phyloP scores from a whole-genome alignment of 2,329 filamentous ascomycete genomes.

The Macroventuria anomochaeta region DNA sequence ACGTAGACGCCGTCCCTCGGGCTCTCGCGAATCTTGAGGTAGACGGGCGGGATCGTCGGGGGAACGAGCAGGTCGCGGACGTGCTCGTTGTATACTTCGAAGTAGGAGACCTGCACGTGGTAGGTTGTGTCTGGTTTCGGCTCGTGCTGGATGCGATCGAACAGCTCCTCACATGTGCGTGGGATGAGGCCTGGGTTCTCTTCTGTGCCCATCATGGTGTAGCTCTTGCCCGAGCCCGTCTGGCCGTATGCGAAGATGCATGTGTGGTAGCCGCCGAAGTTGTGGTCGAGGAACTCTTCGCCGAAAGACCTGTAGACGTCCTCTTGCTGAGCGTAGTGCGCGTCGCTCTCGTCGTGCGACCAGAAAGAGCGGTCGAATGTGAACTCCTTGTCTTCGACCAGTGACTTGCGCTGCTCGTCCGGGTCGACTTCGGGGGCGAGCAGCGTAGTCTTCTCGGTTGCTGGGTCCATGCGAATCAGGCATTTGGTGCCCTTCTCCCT shows the following conservation, averaged over 20 bases:
- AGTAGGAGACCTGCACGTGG: constrained; percentile 96
- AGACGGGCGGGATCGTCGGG: constrained; percentile 79
- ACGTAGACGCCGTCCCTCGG: constrained; percentile 95
- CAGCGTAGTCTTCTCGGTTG: constrained; percentile 83
- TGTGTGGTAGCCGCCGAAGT: constrained; percentile 98
- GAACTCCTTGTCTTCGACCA: constrained; percentile 86
- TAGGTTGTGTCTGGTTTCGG: constrained; percentile 93
- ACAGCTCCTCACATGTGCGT: constrained; percentile 92
- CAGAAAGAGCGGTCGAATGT: constrained; percentile 99
- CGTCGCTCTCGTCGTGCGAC: constrained; percentile 81
- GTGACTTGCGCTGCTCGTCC: constrained; percentile 67
- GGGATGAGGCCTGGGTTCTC: constrained; percentile 92
- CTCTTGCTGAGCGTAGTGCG: constrained; percentile 89
- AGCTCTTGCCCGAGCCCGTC: constrained; percentile 96
- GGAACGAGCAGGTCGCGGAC: constrained; percentile 91
- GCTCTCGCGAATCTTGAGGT: constrained; percentile 96
- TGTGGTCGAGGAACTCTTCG: constrained; percentile 97
- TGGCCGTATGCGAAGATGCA: constrained; percentile 99
- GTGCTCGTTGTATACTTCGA: constrained; percentile 99
- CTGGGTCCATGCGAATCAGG: constrained; percentile 88
- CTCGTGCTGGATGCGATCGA: constrained; percentile 85
- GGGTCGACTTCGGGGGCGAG: constrained; percentile 66
- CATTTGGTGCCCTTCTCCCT: constrained; percentile 80
- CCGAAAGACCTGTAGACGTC: constrained; percentile 94
- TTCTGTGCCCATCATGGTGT: constrained; percentile 92